Percentiles rank a stretch among this genome's conserved stretches.
phyloP scores from a whole-genome alignment of 2,329 filamentous ascomycete genomes.

The Anisogramma anomala region DNA sequence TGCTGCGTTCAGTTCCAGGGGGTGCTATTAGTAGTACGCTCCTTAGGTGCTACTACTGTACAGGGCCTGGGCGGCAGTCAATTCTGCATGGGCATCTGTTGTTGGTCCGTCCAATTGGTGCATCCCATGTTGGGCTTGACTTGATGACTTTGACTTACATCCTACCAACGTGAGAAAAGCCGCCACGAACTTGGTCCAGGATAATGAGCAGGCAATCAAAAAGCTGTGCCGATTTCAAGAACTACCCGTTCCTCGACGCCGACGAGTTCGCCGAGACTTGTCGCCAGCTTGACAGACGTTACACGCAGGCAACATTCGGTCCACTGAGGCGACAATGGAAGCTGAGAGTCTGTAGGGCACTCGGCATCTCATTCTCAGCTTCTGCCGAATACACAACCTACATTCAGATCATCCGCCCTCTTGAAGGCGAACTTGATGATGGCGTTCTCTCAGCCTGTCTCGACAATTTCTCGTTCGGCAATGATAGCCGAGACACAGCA shows the following conservation, averaged over 20 bases:
- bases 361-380: conserved; percentile 32
- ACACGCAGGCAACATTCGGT: conserved; percentile 47
- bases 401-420: conserved; percentile 43
- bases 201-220: conserved; percentile 2
- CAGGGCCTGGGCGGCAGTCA: no score
- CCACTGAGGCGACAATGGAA: conserved; percentile 43
- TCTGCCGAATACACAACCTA: conserved; percentile 39
- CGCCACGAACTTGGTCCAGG: neutral
- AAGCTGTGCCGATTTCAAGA: conserved; percentile 28
- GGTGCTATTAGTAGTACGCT: no score
- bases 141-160: no score
- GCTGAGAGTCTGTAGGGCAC: conserved; percentile 39
- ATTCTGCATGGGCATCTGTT: no score
- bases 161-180: no score
- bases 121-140: no score
- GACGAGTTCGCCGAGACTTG: conserved; percentile 57
- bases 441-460: conserved; percentile 36
- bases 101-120: no score
- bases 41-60: no score
- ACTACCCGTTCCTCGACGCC: conserved; percentile 49
- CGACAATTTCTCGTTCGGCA: conserved; percentile 32
- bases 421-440: conserved; percentile 33
- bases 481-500: conserved; percentile 12
- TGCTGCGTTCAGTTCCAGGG: no score
- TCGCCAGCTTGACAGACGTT: conserved; percentile 47